A percentile compares a stretch with the other conserved stretches of the same genome.
Conservation (phyloP, 2,329 filamentous ascomycete species). For the Epichloe typhina region DNA sequence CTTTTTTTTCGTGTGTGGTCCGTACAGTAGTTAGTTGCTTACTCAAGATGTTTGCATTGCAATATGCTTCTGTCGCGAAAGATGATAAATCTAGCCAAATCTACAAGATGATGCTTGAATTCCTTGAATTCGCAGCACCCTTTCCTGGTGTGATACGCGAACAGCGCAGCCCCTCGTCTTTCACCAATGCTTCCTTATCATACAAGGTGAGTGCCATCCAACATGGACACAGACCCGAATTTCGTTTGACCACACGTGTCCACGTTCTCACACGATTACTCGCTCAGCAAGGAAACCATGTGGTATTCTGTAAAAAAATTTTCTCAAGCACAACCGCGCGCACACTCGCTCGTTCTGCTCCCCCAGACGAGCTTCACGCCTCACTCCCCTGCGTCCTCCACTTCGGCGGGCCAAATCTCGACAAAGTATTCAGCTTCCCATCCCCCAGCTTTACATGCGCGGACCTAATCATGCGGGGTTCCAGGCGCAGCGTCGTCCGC, state of each 20-base stretch:
- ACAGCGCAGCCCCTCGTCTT: not conserved
- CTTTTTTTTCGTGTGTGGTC: not conserved
- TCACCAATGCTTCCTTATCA: not conserved
- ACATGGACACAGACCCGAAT: too few species aligned
- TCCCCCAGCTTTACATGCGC: slow-evolving; percentile 76
- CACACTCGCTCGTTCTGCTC: not conserved
- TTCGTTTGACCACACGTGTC: too few species aligned
- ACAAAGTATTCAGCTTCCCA: slow-evolving; percentile 38
- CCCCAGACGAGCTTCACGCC: slow-evolving; percentile 11
- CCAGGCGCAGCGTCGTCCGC: slow-evolving; percentile 61
- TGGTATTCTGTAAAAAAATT: not conserved
- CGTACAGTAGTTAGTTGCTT: not conserved
- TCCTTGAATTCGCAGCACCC: not conserved
- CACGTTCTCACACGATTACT: too few species aligned
- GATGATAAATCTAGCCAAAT: not conserved
- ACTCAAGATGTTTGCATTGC: not conserved
- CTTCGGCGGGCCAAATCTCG: slow-evolving; percentile 34
- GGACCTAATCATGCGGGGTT: slow-evolving; percentile 82
- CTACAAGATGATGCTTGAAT: not conserved
- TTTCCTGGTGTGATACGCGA: not conserved
- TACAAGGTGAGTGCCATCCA: not conserved
- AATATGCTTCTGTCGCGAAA: not conserved
- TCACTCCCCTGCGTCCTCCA: slow-evolving; percentile 30
- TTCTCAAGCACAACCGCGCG: not conserved
- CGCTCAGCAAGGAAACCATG: too few species aligned